Percentiles rank a stretch among this genome's conserved stretches.
phyloP scores from a whole-genome alignment of 1,284 basidiomycete genomes.

The Ganoderma resinaceum region DNA sequence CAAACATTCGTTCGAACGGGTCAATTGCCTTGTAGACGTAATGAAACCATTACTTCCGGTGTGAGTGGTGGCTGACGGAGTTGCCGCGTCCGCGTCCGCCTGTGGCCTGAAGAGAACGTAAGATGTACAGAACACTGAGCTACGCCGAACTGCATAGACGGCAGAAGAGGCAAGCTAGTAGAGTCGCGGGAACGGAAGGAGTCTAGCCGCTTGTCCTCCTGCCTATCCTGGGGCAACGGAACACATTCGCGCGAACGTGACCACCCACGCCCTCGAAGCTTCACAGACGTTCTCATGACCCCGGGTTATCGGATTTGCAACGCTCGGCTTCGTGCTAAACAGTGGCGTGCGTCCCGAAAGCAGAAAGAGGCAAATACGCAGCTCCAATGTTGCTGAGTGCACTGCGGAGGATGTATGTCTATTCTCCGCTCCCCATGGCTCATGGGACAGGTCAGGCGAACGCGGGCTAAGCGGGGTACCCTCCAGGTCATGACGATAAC shows the following conservation, averaged over 20 bases:
- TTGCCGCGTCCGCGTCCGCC: neutral
- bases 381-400: neutral
- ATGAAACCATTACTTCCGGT: neutral
- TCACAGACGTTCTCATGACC: neutral
- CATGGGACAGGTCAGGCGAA: neutral
- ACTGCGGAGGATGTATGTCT: neutral
- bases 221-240: slow-evolving; percentile 1
- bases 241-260: slow-evolving; percentile 5
- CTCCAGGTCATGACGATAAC: neutral
- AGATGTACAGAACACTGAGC: neutral
- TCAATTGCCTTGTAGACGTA: neutral
- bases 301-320: neutral
- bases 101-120: neutral
- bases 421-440: neutral
- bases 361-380: neutral
- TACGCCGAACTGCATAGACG: neutral
- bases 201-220: neutral
- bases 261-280: neutral
- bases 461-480: neutral
- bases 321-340: neutral
- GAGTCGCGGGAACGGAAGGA: slow-evolving; percentile 1
- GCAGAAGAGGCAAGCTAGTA: neutral
- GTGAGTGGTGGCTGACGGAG: neutral
- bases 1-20: neutral
- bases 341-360: neutral